Evolutionary conservation across 2,329 filamentous ascomycete species (phyloP).

Genomic region (Cladosporium velox): DNA sequence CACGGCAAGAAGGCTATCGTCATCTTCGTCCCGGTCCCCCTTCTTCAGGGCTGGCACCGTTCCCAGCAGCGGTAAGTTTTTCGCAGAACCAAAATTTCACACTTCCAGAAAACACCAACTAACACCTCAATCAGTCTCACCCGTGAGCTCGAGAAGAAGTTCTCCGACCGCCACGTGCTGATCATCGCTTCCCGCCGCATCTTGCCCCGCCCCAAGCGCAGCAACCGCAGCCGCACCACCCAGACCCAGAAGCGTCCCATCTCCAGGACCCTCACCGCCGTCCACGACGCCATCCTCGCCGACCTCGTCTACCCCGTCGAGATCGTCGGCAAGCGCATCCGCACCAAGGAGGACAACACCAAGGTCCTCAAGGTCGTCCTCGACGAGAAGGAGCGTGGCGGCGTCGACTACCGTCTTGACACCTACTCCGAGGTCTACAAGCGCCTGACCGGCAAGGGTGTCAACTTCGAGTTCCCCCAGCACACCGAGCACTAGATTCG

Average conservation of each 20-base stretch:
- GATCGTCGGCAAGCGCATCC: constrained; percentile 98
- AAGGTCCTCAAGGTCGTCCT: constrained; percentile 99
- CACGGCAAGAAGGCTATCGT: constrained; percentile 99
- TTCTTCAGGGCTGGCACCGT: constrained; percentile 97
- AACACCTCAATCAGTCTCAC: constrained; percentile 68
- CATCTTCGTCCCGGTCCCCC: constrained; percentile 99
- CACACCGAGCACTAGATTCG: constrained; percentile 77
- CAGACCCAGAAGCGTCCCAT: constrained; percentile 99
- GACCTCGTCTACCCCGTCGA: constrained; percentile 99
- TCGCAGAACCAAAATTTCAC: constrained; percentile 6
- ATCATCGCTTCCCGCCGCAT: constrained; percentile 99
- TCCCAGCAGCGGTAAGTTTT: constrained; percentile 94
- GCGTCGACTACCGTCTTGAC: constrained; percentile 99
- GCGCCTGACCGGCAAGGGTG: constrained; percentile 91
- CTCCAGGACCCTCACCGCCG: constrained; percentile 94
- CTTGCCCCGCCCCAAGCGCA: constrained; percentile 97
- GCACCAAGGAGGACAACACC: constrained; percentile 98
- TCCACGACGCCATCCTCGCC: constrained; percentile 96
- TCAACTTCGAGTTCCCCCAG: constrained; percentile 98
- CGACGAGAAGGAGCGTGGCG: constrained; percentile 99
- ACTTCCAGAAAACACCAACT: constrained; percentile 22
- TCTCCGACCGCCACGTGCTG: constrained; percentile 99
- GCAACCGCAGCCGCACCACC: constrained; percentile 90
- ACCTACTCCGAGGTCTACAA: constrained; percentile 99
- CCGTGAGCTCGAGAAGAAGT: constrained; percentile 99